Percentiles rank a stretch among this genome's conserved stretches.
Conservation (phyloP, 2,329 filamentous ascomycete species). For the Periconia digitata region DNA sequence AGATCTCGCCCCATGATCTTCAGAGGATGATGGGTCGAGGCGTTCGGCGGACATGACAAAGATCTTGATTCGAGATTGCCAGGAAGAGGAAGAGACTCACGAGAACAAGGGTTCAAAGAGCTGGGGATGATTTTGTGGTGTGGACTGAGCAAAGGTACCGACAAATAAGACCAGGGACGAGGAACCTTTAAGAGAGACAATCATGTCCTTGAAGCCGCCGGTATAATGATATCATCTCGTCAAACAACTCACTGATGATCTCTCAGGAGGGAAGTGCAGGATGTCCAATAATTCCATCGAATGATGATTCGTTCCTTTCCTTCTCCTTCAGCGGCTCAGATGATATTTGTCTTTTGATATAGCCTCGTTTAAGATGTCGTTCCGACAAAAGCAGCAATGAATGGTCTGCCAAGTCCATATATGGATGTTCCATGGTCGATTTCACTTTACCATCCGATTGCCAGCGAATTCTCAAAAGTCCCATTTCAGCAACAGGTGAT, state of each 20-base stretch:
- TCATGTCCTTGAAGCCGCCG: too few species aligned
- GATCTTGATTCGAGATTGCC: background rate
- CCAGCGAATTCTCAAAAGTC: background rate
- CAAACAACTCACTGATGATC: too few species aligned
- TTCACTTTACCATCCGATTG: background rate
- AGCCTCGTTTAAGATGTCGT: background rate
- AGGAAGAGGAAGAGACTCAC: background rate
- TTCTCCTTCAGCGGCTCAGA: background rate
- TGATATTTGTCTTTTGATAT: background rate
- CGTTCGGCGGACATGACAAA: background rate
- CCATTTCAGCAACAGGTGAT: too few species aligned
- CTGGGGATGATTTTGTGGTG: background rate
- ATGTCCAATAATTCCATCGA: too few species aligned
- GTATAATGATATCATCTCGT: too few species aligned
- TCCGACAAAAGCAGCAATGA: background rate
- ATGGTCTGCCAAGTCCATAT: background rate
- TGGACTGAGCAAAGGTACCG: too few species aligned
- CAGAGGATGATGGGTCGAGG: background rate
- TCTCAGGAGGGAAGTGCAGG: too few species aligned
- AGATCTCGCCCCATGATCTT: background rate
- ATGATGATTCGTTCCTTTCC: background rate
- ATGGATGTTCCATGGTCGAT: background rate
- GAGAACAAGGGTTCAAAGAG: background rate
- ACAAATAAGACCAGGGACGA: background rate
- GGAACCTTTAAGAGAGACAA: too few species aligned